Base-by-base conservation (phyloP, 768 basidiomycete species). In the Exsudoporus frostii region DNA sequence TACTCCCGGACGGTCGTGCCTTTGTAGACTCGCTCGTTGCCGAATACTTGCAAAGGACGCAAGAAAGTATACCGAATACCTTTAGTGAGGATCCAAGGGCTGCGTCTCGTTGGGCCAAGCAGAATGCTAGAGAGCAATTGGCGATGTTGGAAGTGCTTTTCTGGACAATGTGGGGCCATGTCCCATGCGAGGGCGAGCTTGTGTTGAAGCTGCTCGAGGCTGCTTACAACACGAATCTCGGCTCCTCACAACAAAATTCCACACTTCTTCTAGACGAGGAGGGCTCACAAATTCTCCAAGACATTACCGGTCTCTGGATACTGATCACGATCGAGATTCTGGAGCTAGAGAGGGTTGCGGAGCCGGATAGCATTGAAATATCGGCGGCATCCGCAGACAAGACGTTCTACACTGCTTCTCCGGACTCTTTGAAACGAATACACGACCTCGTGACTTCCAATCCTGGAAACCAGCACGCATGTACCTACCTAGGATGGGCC, bases 111-210 rank as follows among this genome's bases (percentile, higher is more conserved):
- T 88, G 85, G 82, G 86, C 81, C 36, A 89, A 87, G 71, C 86
- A 92, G 68, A 86, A 82, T 62, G 64, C 79, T 30, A 82, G 80
- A 62, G 86, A 94, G 63, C 95, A 96, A 66, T 73, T 92, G 38
- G 83, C 85, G 11, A 65, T 93, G 39, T 73, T 97, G 45, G 92
- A 97, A 59, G 82, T 95, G 32, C 75, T 97, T 41, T 98, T 97
- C 70, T 91, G 90, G 83, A 79, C 84, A 5, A 86, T 93, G 81
- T 95, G 88, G 84, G 83, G 80, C 13, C 85, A 83, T 52, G 80
- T 82, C 11, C 70, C 85, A 0, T 86, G 89, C 60, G 79, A 75
- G 34, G 89, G 86, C 2, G 72, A 79, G 4, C 63, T 88, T 51
- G 84, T 91, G 27, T 75, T 78, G 58, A 72, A 74, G 49, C 78